phyloP scores from a whole-genome alignment of 2,329 filamentous ascomycete genomes.

The Exophiala alcalophila region DNA sequence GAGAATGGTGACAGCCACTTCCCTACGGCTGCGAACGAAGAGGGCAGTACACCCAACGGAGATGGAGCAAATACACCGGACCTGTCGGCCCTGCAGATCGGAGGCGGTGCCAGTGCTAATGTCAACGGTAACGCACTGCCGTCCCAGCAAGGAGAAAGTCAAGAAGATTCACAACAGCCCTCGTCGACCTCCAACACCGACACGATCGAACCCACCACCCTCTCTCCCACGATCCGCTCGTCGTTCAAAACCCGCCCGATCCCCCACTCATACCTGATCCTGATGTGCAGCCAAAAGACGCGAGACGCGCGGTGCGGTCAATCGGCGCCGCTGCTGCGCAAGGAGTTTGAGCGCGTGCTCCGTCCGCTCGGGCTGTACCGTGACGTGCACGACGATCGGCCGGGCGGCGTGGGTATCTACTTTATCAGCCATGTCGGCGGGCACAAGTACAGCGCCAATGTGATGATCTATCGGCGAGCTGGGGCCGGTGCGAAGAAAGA shows the following conservation, averaged over 20 bases:
- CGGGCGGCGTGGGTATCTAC: constrained; percentile 80
- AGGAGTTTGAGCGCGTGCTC: constrained; percentile 85
- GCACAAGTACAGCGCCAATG: constrained; percentile 93
- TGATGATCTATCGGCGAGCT: constrained; percentile 78
- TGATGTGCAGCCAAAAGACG: constrained; percentile 84
- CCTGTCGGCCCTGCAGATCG: constrained; percentile 11
- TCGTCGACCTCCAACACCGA: not conserved
- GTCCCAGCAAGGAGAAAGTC: constrained; percentile 8
- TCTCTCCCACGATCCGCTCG: constrained; percentile 12
- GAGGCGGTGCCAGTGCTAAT: constrained; percentile 6
- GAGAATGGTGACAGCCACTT: constrained; percentile 1
- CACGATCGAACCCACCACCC: constrained; percentile 11
- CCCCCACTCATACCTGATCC: constrained; percentile 75
- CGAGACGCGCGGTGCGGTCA: constrained; percentile 90
- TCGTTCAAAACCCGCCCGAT: constrained; percentile 53
- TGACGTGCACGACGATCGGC: constrained; percentile 81
- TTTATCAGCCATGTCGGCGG: constrained; percentile 96
- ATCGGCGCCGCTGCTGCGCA: constrained; percentile 81
- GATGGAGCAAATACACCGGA: constrained; percentile 7
- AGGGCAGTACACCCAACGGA: constrained; percentile 1
- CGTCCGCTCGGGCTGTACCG: constrained; percentile 79
- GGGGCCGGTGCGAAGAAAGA: constrained; percentile 41
- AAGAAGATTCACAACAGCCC: constrained; percentile 5
- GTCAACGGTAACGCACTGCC: no score
- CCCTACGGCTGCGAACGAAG: not conserved